Evolutionary conservation across 2,329 filamentous ascomycete genomes (phyloP).

Genomic region (Blastomyces silverae): DNA sequence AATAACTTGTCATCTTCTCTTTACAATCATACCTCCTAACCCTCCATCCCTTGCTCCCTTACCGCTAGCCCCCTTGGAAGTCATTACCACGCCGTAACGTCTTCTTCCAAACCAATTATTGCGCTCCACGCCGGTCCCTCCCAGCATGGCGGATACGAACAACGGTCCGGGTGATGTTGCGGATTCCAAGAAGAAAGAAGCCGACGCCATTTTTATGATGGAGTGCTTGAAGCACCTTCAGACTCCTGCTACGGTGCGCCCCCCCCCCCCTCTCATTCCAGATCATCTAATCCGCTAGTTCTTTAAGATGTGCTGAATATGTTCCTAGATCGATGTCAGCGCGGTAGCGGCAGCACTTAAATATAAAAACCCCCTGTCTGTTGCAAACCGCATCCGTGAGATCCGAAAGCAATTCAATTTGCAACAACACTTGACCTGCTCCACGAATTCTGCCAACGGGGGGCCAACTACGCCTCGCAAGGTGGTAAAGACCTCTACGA

Average conservation of each 20-base stretch:
- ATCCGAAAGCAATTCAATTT: slow-evolving; percentile 28
- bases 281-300: background rate
- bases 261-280: background rate
- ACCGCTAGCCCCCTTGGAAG: background rate
- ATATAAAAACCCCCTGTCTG: slow-evolving; percentile 28
- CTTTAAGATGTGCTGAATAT: background rate
- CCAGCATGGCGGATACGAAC: slow-evolving; percentile 18
- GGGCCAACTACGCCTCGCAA: slow-evolving; percentile 19
- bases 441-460: background rate
- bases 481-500: slow-evolving; percentile 21
- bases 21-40: background rate
- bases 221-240: slow-evolving; percentile 26
- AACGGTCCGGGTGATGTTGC: background rate
- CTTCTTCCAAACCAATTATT: background rate
- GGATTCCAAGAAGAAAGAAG: slow-evolving; percentile 15
- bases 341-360: slow-evolving; percentile 25
- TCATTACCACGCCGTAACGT: background rate
- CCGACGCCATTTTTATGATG: slow-evolving; percentile 25
- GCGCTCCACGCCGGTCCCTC: background rate
- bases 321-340: slow-evolving; percentile 26
- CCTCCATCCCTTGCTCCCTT: background rate
- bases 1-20: background rate
- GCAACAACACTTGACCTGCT: slow-evolving; percentile 1
- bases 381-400: slow-evolving; percentile 27
- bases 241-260: slow-evolving; percentile 20